Base-by-base conservation (phyloP, 495 filamentous ascomycete species). In the Neurospora sublineolata region DNA sequence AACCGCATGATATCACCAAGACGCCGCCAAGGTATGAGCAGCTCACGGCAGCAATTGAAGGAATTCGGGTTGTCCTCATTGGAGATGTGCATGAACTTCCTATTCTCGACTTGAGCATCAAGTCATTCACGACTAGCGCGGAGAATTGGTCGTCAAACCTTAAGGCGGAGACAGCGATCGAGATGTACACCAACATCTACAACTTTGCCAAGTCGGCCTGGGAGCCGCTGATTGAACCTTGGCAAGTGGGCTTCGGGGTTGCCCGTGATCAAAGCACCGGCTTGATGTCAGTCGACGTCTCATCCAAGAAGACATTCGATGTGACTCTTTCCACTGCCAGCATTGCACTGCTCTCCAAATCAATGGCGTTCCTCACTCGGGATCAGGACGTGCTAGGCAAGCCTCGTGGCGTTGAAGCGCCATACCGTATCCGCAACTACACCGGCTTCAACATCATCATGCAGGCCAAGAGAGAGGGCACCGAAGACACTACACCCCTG, bases 141-240 rank as follows among this genome's bases (percentile, higher is more conserved):
- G 87, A 89, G 72, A 92, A 99, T 80, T 99, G 95, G 95, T 93
- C 94, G 5, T 90, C 89, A 20, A 90, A 89, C 12, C 85, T 98
- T 81, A 93, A 88, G 75, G 94, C 93, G 3, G 94, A 97, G 77
- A 92, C 93, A 1, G 93, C 84, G 40, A 89, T 98, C 70, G 93
- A 98, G 75, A 94, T 93, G 71, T 97, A 95, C 80, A 85, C 96
- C 76, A 99, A 98, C 78, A 89, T 98, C 69, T 98, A 96, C 84
- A 99, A 98, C 80, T 99, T 99, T 81, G 94, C 95, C 27, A 98
- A 99, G 79, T 98, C 96, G 1, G 92, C 93, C 10, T 99, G 95
- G 95, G 95, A 98, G 79, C 95, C 95, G 10, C 83, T 99, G 39
- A 90, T 98, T 36, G 95, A 99, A 79, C 95, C 96, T 39, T 99